A percentile compares a stretch with the other conserved stretches of the same genome.
These are phyloP conservation scores for Suillus lakei DNA, from an alignment of 768 basidiomycete species.

Conservation along the genomic window DNA sequence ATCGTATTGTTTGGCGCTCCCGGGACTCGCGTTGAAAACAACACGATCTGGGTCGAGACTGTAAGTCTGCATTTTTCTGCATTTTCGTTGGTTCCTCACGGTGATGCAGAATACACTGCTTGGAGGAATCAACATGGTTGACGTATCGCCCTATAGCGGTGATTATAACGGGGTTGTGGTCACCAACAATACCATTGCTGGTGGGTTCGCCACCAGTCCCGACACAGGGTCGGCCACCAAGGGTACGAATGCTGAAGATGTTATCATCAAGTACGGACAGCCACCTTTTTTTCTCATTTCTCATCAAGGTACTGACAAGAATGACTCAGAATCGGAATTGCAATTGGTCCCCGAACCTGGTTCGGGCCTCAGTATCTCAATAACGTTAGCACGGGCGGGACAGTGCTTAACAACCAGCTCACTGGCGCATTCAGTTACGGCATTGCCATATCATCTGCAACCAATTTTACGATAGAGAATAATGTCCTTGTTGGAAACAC, in stretches of 20 bases:
- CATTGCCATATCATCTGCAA: slow-evolving; percentile 66
- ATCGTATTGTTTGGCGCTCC: slow-evolving; percentile 81
- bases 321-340: slow-evolving; percentile 69
- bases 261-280: slow-evolving; percentile 68
- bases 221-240: slow-evolving; percentile 44
- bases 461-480: slow-evolving; percentile 67
- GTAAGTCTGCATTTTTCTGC: slow-evolving; percentile 42
- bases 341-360: slow-evolving; percentile 79
- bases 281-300: slow-evolving; percentile 2
- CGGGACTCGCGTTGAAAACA: slow-evolving; percentile 74
- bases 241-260: slow-evolving; percentile 62
- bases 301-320: slow-evolving; percentile 12
- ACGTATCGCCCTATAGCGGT: slow-evolving; percentile 69
- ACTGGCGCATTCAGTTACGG: slow-evolving; percentile 77
- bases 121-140: slow-evolving; percentile 82
- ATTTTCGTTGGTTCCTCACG: background rate
- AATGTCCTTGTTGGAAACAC: slow-evolving; percentile 71
- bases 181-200: slow-evolving; percentile 66
- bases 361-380: slow-evolving; percentile 62
- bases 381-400: slow-evolving; percentile 58
- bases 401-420: slow-evolving; percentile 59
- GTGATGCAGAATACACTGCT: slow-evolving; percentile 61
- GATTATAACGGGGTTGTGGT: slow-evolving; percentile 69
- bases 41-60: slow-evolving; percentile 73
- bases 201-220: slow-evolving; percentile 65